These are phyloP conservation scores for Diaporthe citriasiana DNA, from an alignment of 2,329 filamentous ascomycete genomes.

Conservation along the genomic window DNA sequence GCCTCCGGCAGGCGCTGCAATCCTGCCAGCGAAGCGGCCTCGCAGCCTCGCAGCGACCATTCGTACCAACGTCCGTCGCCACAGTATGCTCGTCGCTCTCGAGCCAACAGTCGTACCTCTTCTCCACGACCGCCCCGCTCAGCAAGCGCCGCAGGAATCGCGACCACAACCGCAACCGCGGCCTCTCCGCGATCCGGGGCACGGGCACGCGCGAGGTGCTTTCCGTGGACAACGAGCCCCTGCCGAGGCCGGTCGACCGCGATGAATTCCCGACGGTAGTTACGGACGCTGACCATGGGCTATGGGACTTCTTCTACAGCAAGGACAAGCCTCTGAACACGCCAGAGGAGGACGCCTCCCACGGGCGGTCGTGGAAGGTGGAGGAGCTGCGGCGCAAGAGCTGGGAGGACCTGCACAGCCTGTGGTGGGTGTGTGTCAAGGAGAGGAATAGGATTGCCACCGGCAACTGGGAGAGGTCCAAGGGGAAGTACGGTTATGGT, in stretches of 20 bases:
- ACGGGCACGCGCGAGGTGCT: constrained; percentile 83
- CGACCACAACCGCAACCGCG: constrained; percentile 85
- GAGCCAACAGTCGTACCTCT: constrained; percentile 47
- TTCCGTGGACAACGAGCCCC: constrained; percentile 77
- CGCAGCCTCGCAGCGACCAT: constrained; percentile 20
- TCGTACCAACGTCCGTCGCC: constrained; percentile 22
- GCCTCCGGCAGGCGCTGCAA: constrained; percentile 36
- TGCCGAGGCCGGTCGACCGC: constrained; percentile 74
- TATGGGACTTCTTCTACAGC: constrained; percentile 91
- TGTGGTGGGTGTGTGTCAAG: constrained; percentile 96
- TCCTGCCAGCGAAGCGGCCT: constrained; percentile 37
- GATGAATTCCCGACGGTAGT: constrained; percentile 71
- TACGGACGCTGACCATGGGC: constrained; percentile 82
- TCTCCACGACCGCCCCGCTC: constrained; percentile 51
- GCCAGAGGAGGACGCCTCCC: constrained; percentile 77
- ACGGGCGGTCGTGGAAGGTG: constrained; percentile 87
- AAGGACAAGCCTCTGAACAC: constrained; percentile 77
- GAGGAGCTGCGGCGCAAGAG: constrained; percentile 90
- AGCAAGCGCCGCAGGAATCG: constrained; percentile 50
- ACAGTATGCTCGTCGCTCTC: constrained; percentile 3
- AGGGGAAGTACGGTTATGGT: constrained; percentile 80
- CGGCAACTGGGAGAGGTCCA: constrained; percentile 75
- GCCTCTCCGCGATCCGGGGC: constrained; percentile 83
- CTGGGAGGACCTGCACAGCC: constrained; percentile 90
- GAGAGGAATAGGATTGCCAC: constrained; percentile 94